Base-by-base conservation (phyloP, 441 rosid genomes). In the Geranium incanum region DNA sequence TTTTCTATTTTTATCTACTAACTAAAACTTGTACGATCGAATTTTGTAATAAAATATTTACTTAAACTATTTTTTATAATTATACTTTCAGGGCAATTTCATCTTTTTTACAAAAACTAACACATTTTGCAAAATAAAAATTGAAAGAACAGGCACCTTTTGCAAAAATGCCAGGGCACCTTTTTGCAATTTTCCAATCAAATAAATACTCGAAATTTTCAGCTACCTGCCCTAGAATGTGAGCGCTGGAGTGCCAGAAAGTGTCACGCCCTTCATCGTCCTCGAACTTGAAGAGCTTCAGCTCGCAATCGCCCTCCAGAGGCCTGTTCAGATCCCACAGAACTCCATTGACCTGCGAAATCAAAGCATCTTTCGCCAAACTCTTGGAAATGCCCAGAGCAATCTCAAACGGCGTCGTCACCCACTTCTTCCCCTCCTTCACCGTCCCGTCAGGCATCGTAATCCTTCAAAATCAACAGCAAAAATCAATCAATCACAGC, bases 161-260 rank as follows among this genome's bases (percentile, higher is more conserved):
- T 28, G 3, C 33, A 28, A 28, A 28, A 28, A 28, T 28, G 33
- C 3, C 33, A 28, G 33, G 33, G 33, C 33, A 28, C 33, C 33
- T 28, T 28, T 28, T 2, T 28, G 33, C 33, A 28, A 28, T 28
- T 28, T 28, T 28, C 33, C 3, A 1, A 28, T 28, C 33, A 78
- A 73, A 37, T n/a, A 12, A 38, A 36, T 15, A 37, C 13, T 5
- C 6, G 0, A 67, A 23, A 67, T n/a, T 11, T 0, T 7, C 50
- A 6, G 38, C 13, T 70, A 93, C 99, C 95, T 95, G 94, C 68
- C 99, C 99, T 70, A 95, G 97, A 79, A 95, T 89, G 81, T 95
- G 98, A 16, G 98, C 97, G 67, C 99, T 95, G 12, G 99, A 95
- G 79, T 95, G 99, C 97, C 98, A 95, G 55, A 93, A 92, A 55